Evolutionary conservation across 345 rosid genomes (phyloP), one percentile per base, ranked within the genome.

Genomic region (Eucalyptus curtisii): DNA sequence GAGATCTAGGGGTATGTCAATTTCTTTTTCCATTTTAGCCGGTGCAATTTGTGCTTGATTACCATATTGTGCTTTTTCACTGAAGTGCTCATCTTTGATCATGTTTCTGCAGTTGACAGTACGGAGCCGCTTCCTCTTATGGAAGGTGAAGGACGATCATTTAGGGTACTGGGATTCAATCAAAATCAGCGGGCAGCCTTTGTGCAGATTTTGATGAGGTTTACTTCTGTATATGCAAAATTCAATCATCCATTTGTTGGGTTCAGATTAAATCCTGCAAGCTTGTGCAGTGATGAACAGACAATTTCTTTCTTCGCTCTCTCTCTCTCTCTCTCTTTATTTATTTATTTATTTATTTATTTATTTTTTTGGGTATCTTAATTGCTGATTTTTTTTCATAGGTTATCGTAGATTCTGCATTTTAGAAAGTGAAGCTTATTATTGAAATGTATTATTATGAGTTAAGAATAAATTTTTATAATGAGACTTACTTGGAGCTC

Each of bases 131-230:
- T 91, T 92, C 99, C 99, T 89, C 91, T 98, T 90, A 98, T 98
- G 99, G 99, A 98, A 94, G 99, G 99, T 76, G 99, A 97, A 91
- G 99, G 99, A 80, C 94, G 95, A 90, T 95, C 99, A 59, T 97
- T 98, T 89, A 94, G 97, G 92, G 99, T 98, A 44, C 90, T 98
- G 86, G 99, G 99, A 84, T 98, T 97, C 93, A 96, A 94, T 91
- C 99, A 96, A 90, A 97, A 92, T 89, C 99, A 97, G 94, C 96
- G 99, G 93, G 99, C 99, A 87, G 94, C 96, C 25, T 98, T 98
- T 93, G 98, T 97, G 17, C 98, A 98, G 92, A 93, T 96, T 64
- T 89, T 98, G 92, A 96, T 97, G 99, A 96, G 99, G 99, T 98
- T 76, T 27, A 13, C 87, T 76, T 76, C 82, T 76, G 59, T 86